Base-by-base conservation (phyloP, 352 stramenopile species). In the Globisporangium splendens region DNA sequence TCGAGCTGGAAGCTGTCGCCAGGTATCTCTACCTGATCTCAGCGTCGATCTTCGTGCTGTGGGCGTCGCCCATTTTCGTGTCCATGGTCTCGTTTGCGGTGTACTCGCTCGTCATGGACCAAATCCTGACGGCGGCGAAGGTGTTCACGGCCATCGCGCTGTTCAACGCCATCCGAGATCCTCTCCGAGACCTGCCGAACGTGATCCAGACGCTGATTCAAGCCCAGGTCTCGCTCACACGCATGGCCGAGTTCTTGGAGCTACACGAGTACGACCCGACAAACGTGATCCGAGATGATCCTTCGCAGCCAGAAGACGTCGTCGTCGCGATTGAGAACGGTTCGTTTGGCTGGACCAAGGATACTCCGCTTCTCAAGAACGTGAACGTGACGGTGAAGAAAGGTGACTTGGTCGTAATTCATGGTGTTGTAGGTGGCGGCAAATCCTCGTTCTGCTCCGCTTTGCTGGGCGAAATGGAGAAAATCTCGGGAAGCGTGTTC, bases 391-490 rank as follows among this genome's bases (percentile, higher is more conserved):
- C 17, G 0, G 59, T 84, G 15, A 65, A 66, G 8, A 46, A 56
- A 20, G 77, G 77, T 10, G 69, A 83, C 12, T 66, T 87, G 18
- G 59, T 79, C 10, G 73, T 85, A 8, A 43, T 87, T 14, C 63
- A 80, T 57, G 77, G 77, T 4, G 59, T 47, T 8, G 72, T 85
- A 8, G 77, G 77, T 13, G 58, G 58, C 7, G 77, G 77, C 43
- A 87, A 87, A 51, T 83, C 72, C 6, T 79, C 77, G 11, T 44
- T 87, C 11, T 75, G 65, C 28, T 60, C 67, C 3, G 66, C 68
- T 12, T 43, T 87, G 8, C 61, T 85, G 1, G 77, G 74, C 2
- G 73, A 99, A 58, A 97, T 98, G 75, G 74, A 89, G 41, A 69
- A 69, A 35, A 33, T 60, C 7, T 50, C 41, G 2, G 74, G 77